phyloP scores from a whole-genome alignment of 2,329 filamentous ascomycete species.

The Fusarium sambucinum region DNA sequence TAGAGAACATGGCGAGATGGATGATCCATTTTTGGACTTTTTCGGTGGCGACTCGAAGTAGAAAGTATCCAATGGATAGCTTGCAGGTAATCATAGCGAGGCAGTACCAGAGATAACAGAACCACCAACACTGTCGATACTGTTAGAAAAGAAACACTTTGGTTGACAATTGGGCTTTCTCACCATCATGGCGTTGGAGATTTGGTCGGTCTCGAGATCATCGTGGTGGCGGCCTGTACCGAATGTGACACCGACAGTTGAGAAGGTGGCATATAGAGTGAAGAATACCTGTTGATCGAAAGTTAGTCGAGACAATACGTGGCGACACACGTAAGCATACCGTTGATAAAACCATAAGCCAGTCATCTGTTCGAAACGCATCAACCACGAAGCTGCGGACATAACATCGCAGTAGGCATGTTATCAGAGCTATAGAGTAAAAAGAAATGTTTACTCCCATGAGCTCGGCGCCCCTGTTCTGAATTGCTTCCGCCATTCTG shows the following conservation, averaged over 20 bases:
- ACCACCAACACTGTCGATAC: conserved; percentile 45
- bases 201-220: conserved; percentile 45
- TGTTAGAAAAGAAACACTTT: conserved; percentile 7
- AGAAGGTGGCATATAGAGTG: conserved; percentile 29
- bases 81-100: conserved; percentile 49
- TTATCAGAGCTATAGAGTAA: conserved; percentile 41
- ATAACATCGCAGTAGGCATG: conserved; percentile 50
- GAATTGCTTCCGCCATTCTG: conserved; percentile 28
- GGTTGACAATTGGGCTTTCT: background rate
- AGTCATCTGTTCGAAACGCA: conserved; percentile 54
- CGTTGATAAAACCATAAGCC: conserved; percentile 52
- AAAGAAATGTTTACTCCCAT: conserved; percentile 51
- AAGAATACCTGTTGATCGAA: conserved; percentile 47
- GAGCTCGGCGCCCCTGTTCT: conserved; percentile 51
- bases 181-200: conserved; percentile 51
- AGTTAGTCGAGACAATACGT: background rate
- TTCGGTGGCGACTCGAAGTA: conserved; percentile 49
- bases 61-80: conserved; percentile 53
- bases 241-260: conserved; percentile 47
- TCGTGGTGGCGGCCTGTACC: conserved; percentile 54
- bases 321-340: conserved; percentile 30
- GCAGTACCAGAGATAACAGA: conserved; percentile 48
- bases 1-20: conserved; percentile 48
- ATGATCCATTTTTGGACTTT: conserved; percentile 43
- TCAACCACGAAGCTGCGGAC: conserved; percentile 51